Conservation (phyloP, 2,329 filamentous ascomycete species). For the Rhexocercosporidium sp. region DNA sequence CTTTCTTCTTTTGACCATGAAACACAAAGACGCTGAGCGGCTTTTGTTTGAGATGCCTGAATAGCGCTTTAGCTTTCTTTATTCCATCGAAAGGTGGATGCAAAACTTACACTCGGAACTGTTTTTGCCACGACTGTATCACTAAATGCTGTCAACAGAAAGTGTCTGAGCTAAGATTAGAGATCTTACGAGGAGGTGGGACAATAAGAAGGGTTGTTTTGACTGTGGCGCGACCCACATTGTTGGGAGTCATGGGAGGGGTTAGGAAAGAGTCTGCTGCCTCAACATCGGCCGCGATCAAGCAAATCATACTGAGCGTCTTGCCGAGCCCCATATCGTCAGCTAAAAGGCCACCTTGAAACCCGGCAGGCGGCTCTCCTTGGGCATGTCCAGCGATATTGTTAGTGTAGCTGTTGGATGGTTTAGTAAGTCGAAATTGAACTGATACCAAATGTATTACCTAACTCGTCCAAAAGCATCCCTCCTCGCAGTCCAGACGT, state of each 20-base stretch:
- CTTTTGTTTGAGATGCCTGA: background rate
- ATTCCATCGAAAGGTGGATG: too few species aligned
- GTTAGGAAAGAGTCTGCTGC: background rate
- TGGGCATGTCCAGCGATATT: slow-evolving; percentile 16
- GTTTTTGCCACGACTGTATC: background rate
- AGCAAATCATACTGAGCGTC: slow-evolving; percentile 60
- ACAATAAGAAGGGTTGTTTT: background rate
- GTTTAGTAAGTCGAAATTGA: too few species aligned
- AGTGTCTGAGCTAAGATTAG: background rate
- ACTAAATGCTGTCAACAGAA: background rate
- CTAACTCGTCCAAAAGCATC: background rate
- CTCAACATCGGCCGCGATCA: too few species aligned
- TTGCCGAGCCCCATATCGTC: slow-evolving; percentile 99
- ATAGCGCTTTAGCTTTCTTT: too few species aligned
- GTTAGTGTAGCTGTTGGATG: slow-evolving; percentile 31
- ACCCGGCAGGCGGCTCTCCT: slow-evolving; percentile 19
- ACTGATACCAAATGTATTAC: background rate
- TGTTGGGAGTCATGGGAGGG: background rate
- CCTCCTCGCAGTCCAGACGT: slow-evolving; percentile 25
- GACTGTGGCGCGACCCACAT: background rate
- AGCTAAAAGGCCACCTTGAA: slow-evolving; percentile 74
- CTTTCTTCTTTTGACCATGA: background rate
- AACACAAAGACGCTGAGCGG: background rate
- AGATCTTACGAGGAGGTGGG: background rate
- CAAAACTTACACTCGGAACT: background rate